Percentiles rank a stretch among this genome's conserved stretches.
phyloP scores from a whole-genome alignment of 2,329 filamentous ascomycete species.

The Penicillium sp. region DNA sequence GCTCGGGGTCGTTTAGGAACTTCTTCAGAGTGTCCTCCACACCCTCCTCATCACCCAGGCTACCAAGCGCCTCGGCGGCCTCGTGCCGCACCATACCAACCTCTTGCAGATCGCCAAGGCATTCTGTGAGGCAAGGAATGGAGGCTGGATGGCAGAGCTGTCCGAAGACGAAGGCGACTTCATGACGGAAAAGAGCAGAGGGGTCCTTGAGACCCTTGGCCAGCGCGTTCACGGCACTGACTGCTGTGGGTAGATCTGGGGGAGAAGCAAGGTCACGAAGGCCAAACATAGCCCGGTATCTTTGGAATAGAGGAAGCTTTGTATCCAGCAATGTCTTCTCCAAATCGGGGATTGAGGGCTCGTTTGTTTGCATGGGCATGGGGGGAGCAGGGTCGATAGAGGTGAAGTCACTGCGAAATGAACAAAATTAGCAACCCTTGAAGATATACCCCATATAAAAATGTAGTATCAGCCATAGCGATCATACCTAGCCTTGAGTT shows the following conservation, averaged over 20 bases:
- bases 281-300: conserved; percentile 98
- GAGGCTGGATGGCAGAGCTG: conserved; percentile 96
- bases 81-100: conserved; percentile 97
- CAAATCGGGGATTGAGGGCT: conserved; percentile 69
- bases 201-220: conserved; percentile 81
- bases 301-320: conserved; percentile 76
- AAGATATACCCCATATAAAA: background rate
- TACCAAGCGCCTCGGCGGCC: conserved; percentile 92
- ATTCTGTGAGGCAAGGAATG: conserved; percentile 80
- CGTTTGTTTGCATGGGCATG: conserved; percentile 65
- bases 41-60: conserved; percentile 87
- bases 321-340: conserved; percentile 77
- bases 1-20: conserved; percentile 87
- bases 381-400: conserved; percentile 95
- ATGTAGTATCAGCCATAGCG: background rate
- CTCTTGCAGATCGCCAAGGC: conserved; percentile 76
- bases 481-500: conserved; percentile 74
- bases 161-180: conserved; percentile 97
- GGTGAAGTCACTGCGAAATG: conserved; percentile 73
- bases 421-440: conserved; percentile 20
- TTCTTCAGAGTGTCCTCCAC: conserved; percentile 81
- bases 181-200: conserved; percentile 93
- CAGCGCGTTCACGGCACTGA: conserved; percentile 81
- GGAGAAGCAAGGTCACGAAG: conserved; percentile 93
- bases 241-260: conserved; percentile 83